Percentiles rank a stretch among this genome's conserved stretches.
Conservation (phyloP, 768 basidiomycete species). For the Termitomyces bulborhizus region DNA sequence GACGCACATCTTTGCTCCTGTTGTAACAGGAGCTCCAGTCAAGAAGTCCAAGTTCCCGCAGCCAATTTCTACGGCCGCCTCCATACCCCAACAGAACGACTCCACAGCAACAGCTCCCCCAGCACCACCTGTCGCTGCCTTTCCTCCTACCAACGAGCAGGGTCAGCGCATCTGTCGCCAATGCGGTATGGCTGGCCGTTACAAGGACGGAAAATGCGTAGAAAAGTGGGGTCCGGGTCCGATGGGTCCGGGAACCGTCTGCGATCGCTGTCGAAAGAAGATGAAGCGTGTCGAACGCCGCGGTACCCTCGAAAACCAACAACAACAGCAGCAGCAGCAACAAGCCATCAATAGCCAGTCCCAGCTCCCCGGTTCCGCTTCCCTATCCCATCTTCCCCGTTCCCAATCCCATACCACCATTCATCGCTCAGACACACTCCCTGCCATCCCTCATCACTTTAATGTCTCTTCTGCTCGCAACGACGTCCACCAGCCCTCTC, state of each 20-base stretch:
- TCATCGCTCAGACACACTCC: constrained; percentile 14
- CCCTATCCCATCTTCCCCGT: constrained; percentile 5
- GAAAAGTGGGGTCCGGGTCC: constrained; percentile 88
- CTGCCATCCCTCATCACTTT: constrained; percentile 9
- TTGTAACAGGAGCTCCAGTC: constrained; percentile 64
- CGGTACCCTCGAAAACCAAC: constrained; percentile 48
- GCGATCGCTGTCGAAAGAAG: constrained; percentile 80
- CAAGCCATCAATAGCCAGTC: not conserved
- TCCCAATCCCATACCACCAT: constrained; percentile 8
- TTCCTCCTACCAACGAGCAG: constrained; percentile 44
- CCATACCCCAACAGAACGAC: not conserved
- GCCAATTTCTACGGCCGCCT: not conserved
- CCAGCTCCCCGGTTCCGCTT: not conserved
- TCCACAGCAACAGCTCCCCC: not conserved
- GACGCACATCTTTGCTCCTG: constrained; percentile 68
- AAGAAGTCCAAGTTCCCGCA: constrained; percentile 54
- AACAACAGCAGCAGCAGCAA: not conserved
- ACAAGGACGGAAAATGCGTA: constrained; percentile 82
- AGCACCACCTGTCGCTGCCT: constrained; percentile 22
- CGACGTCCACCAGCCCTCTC: not conserved
- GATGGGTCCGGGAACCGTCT: constrained; percentile 77
- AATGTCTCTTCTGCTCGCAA: constrained; percentile 2
- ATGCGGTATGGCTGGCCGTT: constrained; percentile 66
- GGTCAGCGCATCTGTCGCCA: constrained; percentile 76
- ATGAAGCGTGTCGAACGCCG: constrained; percentile 80